Conservation (phyloP, 2,329 filamentous ascomycete species). For the Zasmidium angulare region DNA sequence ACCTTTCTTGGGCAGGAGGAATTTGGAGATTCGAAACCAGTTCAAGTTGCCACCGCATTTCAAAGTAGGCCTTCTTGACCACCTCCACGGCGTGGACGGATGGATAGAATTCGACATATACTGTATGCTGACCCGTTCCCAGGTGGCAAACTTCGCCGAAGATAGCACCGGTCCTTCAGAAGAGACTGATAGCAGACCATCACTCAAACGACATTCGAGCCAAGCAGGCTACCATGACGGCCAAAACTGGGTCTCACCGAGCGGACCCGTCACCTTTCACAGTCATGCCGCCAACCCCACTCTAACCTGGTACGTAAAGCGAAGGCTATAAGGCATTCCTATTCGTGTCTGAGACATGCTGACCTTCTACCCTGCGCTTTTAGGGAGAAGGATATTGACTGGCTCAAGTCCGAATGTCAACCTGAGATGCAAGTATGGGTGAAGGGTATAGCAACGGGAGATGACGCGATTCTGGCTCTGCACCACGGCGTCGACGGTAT, state of each 20-base stretch:
- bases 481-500: slow-evolving; percentile 41
- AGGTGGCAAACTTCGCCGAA: slow-evolving; percentile 35
- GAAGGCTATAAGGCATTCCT: too few species aligned
- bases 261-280: slow-evolving; percentile 41
- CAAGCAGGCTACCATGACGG: slow-evolving; percentile 32
- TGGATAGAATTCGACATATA: neutral
- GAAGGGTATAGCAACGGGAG: slow-evolving; percentile 43
- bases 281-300: slow-evolving; percentile 42
- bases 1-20: slow-evolving; percentile 54
- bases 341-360: too few species aligned
- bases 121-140: neutral
- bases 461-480: slow-evolving; percentile 49
- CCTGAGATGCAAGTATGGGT: slow-evolving; percentile 52
- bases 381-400: slow-evolving; percentile 52
- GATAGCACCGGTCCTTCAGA: slow-evolving; percentile 15
- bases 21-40: slow-evolving; percentile 56
- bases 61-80: slow-evolving; percentile 14
- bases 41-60: slow-evolving; percentile 44
- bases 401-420: slow-evolving; percentile 45
- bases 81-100: too few species aligned
- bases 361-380: too few species aligned
- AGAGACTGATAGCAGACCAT: slow-evolving; percentile 10
- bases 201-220: slow-evolving; percentile 3
- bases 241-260: slow-evolving; percentile 32
- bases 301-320: too few species aligned